Evolutionary conservation across 1,284 basidiomycete genomes (phyloP).

Genomic region (Ganoderma sp.): DNA sequence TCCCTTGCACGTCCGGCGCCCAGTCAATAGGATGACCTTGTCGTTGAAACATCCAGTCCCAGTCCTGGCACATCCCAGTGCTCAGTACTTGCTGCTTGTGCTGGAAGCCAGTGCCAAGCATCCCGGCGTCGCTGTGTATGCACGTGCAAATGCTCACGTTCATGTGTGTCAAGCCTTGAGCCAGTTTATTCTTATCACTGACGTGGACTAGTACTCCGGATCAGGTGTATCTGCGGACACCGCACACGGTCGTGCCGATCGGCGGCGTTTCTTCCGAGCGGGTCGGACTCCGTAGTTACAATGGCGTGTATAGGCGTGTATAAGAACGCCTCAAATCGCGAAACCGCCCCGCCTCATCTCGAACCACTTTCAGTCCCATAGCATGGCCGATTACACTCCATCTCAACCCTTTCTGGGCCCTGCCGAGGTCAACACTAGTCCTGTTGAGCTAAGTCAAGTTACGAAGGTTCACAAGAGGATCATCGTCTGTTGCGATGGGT

Average conservation of each 20-base stretch:
- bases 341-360: background rate
- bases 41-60: background rate
- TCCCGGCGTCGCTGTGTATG: background rate
- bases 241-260: background rate
- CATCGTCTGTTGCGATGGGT: constrained; percentile 77
- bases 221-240: background rate
- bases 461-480: constrained; percentile 54
- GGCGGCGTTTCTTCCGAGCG: background rate
- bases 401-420: background rate
- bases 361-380: background rate
- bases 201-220: background rate
- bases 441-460: background rate
- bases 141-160: background rate
- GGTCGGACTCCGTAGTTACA: constrained; percentile 19
- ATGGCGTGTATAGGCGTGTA: background rate
- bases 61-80: background rate
- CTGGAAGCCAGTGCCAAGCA: background rate
- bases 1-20: background rate
- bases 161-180: background rate
- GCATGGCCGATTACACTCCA: background rate
- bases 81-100: background rate
- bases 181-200: constrained; percentile 6
- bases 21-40: background rate
- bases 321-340: background rate
- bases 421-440: background rate